Evolutionary conservation across 805 yeast species (phyloP), one percentile per base, ranked within the genome.

Genomic region (Starmerella stigmatis): DNA sequence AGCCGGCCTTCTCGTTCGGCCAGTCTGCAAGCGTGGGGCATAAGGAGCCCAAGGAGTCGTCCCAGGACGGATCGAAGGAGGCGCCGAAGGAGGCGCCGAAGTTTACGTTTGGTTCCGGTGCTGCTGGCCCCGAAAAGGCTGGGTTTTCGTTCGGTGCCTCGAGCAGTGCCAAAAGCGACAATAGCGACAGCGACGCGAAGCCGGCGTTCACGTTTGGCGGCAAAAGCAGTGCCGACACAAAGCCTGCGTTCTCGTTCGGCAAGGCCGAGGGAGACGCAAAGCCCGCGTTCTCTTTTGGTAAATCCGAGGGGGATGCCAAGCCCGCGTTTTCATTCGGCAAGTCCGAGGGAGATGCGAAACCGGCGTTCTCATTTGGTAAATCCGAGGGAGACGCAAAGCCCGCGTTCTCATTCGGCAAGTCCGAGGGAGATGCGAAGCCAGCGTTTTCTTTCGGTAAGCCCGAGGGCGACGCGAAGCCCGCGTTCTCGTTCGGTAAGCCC

Each of bases 221-320:
- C 21, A 34, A 41, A 26, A 15, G 13, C 9, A 19, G 29, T 19
- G 8, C 28, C 7, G 30, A 15, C 26, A 36, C 30, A 7, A 46
- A 51, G 43, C 52, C 54, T 9, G 16, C 57, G 20, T 62, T 62
- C 49, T 36, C 54, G 15, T 63, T 61, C 48, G 58, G 57, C n/a
- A 44, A 42, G 2, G 21, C 37, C 10, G 41, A 43, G 2, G 39
- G 21, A 7, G 37, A 32, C 34, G 20, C 45, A 21, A 54, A 55
- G 42, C 60, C 64, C 15, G 48, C 57, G 2, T 64, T 65, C 51
- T 48, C 48, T 15, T 60, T 63, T 54, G 60, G 67, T 33, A 28
- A 30, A 10, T 8, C 26, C n/a, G n/a, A n/a, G n/a, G n/a, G n/a
- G n/a, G 37, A 19, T 13, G 17, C 43, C 39, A 0, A 26, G 36